A percentile compares a stretch with the other conserved stretches of the same genome.
phyloP scores from a whole-genome alignment of 2,329 filamentous ascomycete genomes.

The Scedosporium apiospermum region DNA sequence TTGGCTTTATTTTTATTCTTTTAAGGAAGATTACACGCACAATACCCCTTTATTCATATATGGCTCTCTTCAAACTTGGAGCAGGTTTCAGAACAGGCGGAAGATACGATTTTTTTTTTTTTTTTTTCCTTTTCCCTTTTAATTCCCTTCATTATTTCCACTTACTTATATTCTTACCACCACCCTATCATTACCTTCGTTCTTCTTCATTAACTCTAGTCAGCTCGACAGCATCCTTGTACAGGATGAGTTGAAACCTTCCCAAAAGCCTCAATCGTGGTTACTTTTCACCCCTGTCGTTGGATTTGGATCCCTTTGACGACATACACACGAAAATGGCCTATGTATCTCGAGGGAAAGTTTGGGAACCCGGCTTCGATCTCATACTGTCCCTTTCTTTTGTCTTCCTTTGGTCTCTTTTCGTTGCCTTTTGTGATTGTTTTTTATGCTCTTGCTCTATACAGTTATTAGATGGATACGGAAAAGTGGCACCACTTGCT shows the following conservation, averaged over 20 bases:
- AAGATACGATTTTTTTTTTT: neutral
- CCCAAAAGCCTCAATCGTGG: neutral
- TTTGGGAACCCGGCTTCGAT: neutral
- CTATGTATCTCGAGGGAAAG: neutral
- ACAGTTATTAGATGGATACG: neutral
- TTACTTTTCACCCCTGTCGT: no score
- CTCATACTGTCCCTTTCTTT: neutral
- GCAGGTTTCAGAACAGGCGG: neutral
- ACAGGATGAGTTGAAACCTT: neutral
- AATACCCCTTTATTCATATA: conserved; percentile 1
- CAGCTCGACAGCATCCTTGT: neutral
- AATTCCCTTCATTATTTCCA: neutral
- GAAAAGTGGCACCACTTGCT: conserved; percentile 6
- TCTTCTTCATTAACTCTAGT: neutral
- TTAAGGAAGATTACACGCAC: neutral
- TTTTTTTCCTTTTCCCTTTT: neutral
- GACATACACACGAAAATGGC: no score
- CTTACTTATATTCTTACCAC: neutral
- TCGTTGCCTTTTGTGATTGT: neutral
- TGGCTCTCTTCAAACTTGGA: neutral
- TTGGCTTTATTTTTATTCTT: neutral
- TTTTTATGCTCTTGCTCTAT: neutral
- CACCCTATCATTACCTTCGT: neutral
- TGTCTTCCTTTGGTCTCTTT: neutral
- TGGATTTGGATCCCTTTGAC: no score